These are phyloP conservation scores for Paramecium biaurelia DNA, from an alignment of 73 alveolate genomes.

Conservation along the genomic window DNA sequence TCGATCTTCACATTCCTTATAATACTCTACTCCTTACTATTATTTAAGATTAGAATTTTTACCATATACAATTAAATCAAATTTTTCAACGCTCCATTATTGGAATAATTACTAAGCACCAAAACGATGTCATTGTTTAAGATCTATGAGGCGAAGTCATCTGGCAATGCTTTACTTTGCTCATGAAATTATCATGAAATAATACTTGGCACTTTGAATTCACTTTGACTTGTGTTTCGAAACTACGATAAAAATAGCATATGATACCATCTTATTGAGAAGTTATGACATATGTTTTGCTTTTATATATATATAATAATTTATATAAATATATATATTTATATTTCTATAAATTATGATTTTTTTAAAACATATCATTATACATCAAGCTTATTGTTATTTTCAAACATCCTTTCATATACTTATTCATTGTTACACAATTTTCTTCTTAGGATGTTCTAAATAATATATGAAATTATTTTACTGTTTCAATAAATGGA, in stretches of 20 bases:
- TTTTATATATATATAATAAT: neutral
- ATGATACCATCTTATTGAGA: neutral
- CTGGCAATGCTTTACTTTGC: constrained; percentile 20
- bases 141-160: constrained; percentile 13
- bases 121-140: neutral
- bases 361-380: neutral
- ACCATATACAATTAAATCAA: constrained; percentile 38
- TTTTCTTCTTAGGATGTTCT: neutral
- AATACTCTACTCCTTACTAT: constrained; percentile 37
- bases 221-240: constrained; percentile 7
- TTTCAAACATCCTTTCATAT: constrained; percentile 31
- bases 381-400: neutral
- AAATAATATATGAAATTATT: neutral
- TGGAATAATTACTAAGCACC: constrained; percentile 9
- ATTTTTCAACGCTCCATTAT: constrained; percentile 4
- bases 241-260: neutral
- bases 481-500: constrained; percentile 11
- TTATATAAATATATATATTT: neutral
- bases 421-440: neutral
- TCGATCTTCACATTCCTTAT: neutral
- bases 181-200: neutral
- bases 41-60: neutral
- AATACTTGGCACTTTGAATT: neutral
- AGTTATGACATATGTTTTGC: neutral
- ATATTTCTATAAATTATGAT: neutral